phyloP scores from a whole-genome alignment of 2,329 filamentous ascomycete species.

The Trichocomaceae sp. region DNA sequence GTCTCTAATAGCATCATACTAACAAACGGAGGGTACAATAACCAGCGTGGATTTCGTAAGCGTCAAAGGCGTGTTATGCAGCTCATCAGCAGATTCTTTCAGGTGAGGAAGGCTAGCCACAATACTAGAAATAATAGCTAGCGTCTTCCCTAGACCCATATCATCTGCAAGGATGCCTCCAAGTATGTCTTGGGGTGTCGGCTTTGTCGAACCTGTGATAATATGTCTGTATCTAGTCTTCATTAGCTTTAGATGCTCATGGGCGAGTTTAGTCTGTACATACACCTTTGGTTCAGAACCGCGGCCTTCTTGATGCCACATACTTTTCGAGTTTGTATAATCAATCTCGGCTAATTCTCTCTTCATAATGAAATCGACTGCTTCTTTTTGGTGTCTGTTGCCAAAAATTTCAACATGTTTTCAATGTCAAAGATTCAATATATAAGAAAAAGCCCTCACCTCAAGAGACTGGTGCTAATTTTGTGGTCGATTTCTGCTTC shows the following conservation, averaged over 20 bases:
- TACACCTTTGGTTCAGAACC: neutral
- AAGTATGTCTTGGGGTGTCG: slow-evolving; percentile 77
- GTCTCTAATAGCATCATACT: too few relatives aligned
- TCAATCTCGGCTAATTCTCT: neutral
- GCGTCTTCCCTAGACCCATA: slow-evolving; percentile 94
- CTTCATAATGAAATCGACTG: neutral
- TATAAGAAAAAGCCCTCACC: neutral
- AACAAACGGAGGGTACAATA: neutral
- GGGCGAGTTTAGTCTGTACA: neutral
- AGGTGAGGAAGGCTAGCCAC: neutral
- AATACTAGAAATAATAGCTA: slow-evolving; percentile 25
- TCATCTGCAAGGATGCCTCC: slow-evolving; percentile 97
- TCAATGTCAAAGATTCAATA: neutral
- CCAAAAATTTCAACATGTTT: neutral
- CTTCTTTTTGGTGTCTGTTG: neutral
- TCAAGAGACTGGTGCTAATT: neutral
- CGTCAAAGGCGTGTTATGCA: neutral
- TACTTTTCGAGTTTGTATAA: neutral
- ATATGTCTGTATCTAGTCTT: neutral
- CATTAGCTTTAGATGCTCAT: neutral
- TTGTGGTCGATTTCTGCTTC: neutral
- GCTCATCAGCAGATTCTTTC: neutral
- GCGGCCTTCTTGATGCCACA: neutral
- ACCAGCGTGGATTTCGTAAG: neutral
- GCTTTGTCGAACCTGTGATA: neutral